Base-by-base conservation (phyloP, 176 grass and related monocot genomes). In the Oryza glaberrima region DNA sequence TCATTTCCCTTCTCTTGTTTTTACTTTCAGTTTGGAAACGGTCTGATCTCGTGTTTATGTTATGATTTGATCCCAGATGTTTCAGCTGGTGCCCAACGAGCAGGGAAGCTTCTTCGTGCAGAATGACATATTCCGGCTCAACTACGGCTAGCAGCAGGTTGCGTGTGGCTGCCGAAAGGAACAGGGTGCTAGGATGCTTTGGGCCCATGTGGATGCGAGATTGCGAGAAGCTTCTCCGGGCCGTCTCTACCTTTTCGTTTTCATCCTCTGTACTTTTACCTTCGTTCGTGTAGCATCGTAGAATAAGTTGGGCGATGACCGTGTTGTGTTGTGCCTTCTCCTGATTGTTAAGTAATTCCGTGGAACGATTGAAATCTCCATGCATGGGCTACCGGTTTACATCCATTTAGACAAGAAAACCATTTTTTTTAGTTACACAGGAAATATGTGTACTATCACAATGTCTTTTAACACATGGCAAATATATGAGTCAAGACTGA, bases 101-200 rank as follows among this genome's bases (percentile, higher is more conserved):
- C 86, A 91, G 30, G 91, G 89, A 60, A 96, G 91, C 81, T 94
- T 96, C 84, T 86, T 91, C 77, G 94, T 96, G 41, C 91, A 96
- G 87, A 93, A 96, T 17, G 94, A 91, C 84, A 94, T 96, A 77
- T 96, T 96, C 85, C 94, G 94, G 72, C 94, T 96, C 78, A 96
- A 91, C 84, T 91, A 96, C 23, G 91, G 88, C 7, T 93, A 84
- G 92, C 66, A 8, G 72, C 66, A 8, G 72, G 56, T 82, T 22
- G 84, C 79, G 74, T 90, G 63, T 2, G n/a, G 5, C 11, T 65
- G 47, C 84, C 69, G 80, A 79, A 83, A 87, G 88, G 63, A 83
- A 74, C 47, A 17, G 60, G 84, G 68, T 75, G 84, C 74, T 74
- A 11, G 35, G 41, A 49, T 81, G 76, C 69, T 80, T 75, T 84